Evolutionary conservation across 805 yeast species (phyloP), one percentile per base, ranked within the genome.

Genomic region (Myxozyma geophila): DNA sequence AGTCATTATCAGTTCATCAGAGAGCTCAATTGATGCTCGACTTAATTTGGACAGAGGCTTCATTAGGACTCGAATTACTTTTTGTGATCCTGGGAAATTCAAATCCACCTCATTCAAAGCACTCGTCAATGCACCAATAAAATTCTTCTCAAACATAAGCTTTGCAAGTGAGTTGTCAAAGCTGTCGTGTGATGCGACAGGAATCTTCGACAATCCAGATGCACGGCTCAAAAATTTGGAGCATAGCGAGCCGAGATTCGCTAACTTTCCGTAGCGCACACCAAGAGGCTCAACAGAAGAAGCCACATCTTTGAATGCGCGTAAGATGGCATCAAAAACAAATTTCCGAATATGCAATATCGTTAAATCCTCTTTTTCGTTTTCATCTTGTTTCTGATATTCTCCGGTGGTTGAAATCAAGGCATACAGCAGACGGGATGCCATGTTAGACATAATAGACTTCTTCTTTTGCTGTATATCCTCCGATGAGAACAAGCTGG

Each of bases 301-400:
- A 17, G 75, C 74, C 0, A 85, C 77, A 2, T 87, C 91, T 57
- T 81, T 84, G 51, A 90, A 71, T 0, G 85, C 85, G 67, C 85
- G 88, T 41, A 84, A 79, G 3, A 90, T 74, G 0, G 86, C 80
- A 67, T 92, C 97, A 23, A 86, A 82, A 1, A 90, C 83, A 72
- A 88, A 89, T 70, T 85, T 87, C 62, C 97, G 78, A 36, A 91
- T 85, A 71, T 87, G 86, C 0, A 85, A 79, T 83, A 90, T 81
- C 65, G 88, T 92, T 0, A 87, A 83, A 71, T 88, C 91, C 50
- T 83, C 85, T 15, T 78, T 60, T 5, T 67, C 68, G 19, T 15
- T 41, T 6, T 46, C 61, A 35, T 58, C 58, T 17, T 66, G 71
- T 41, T 77, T 79, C 1, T 79, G 76, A 23, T 19, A 54, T 48